Base-by-base conservation (phyloP, 2,329 filamentous ascomycete genomes). In the Knufia fluminis region DNA sequence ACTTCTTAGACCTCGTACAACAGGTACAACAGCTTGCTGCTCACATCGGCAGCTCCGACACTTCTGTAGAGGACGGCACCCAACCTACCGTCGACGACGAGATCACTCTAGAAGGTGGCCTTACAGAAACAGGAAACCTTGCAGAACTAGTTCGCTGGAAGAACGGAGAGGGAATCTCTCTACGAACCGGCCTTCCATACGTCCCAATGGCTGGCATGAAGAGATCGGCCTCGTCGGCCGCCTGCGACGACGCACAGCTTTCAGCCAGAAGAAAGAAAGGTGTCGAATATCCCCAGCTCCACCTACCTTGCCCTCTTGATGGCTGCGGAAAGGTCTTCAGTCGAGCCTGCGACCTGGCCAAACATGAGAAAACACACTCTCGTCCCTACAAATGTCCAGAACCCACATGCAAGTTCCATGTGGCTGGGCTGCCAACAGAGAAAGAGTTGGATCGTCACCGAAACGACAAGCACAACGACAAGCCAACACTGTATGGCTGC, bases 201-300 rank as follows among this genome's bases (percentile, higher is more conserved):
- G 79, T 80, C 31, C 60, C 65, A 41, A 65, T 56, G 60, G 67
- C 60, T 31, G 58, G 60, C n/a, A 66, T 72, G 60, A 82, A 81
- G 70, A 74, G 76, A 49, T 62, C 70, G 43, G 64, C 76, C 36
- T 72, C 69, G 54, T 69, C 87, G 60, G 79, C 83, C 61, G 76
- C 80, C 14, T 80, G 84, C 58, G 87, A 94, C 57, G 86, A 91
- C 51, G 88, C 89, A 55, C 80, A 83, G 69, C 86, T 90, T 44
- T 97, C 90, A 91, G 91, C 90, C 51, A 85, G 90, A 51, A 84
- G 89, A 58, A 94, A 94, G 79, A 94, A 95, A 79, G 91, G 91
- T 52, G 87, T 88, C 31, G 84, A 82, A 46, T 84, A 86, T 4
- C 86, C 91, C 68, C 85, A 94, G 66, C 80, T 91, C 44, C 82